Evolutionary conservation across 2,329 filamentous ascomycete genomes (phyloP), one percentile per base, ranked within the genome.

Genomic region (Monosporascus sp.): DNA sequence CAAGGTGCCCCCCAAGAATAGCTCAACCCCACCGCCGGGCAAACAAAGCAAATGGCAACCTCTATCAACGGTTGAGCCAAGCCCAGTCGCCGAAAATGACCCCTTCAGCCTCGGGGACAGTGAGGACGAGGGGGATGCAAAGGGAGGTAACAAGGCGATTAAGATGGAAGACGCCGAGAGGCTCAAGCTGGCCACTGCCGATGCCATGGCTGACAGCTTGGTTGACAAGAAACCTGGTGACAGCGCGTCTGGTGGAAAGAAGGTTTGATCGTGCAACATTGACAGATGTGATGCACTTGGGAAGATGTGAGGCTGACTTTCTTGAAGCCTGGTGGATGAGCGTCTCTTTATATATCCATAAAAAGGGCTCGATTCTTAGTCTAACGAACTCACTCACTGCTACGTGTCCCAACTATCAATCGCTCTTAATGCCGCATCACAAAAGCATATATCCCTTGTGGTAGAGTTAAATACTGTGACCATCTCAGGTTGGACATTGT

Each of bases 1-100:
- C 35, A 77, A 68, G 68, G 73, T 74, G 50, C 77, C 71, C 27
- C 75, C 75, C 60, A 84, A 78, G 70, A 83, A 78, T 66, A 71
- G 60, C 55, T 65, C 72, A 37, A 67, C 67, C 22, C 66, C 72
- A 44, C 64, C 63, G 24, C 68, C 75, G n/a, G 76, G 78, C 59
- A 94, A 91, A 74, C 72, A 82, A 46, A 97, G 92, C 80, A 99
- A 99, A 75, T 99, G 94, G 94, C 93, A 99, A 71, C 93, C 94
- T 9, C 75, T 99, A 62, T 90, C 92, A 14, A 81, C 87, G 0
- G 84, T 97, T 15, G 89, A 95, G 58, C 90, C 92, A 1, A 87
- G 83, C 58, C 92, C 93, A 15, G 88, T 96, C 56, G 80, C 82
- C 18, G 91, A 97, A 61, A 93, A 96, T 63, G 94, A 99, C 66